These are phyloP conservation scores for Penicillium coprophilum DNA, from an alignment of 495 filamentous ascomycete species.

Conservation along the genomic window DNA sequence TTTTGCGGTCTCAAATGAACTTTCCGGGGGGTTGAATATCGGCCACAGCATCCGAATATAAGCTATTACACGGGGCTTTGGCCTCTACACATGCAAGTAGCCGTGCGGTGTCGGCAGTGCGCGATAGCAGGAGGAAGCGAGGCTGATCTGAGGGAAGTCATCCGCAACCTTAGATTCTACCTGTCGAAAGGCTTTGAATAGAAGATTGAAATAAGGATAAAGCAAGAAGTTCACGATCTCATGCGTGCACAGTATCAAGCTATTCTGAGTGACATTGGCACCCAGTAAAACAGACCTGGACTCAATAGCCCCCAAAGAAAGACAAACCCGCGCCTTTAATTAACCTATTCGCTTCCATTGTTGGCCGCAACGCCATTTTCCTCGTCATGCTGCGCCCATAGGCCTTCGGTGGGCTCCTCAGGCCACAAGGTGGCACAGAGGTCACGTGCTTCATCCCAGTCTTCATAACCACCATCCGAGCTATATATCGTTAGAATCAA, in stretches of 20 bases:
- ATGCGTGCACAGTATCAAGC: neutral
- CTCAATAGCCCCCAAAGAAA: neutral
- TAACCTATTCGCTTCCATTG: neutral
- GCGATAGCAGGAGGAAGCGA: too few species aligned
- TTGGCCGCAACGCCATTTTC: neutral
- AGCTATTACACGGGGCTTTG: too few species aligned
- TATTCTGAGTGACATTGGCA: neutral
- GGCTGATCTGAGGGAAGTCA: too few species aligned
- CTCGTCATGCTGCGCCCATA: neutral
- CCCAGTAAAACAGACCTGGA: neutral
- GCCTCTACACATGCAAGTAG: too few species aligned
- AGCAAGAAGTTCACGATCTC: neutral
- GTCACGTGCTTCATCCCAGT: neutral
- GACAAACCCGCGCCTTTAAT: neutral
- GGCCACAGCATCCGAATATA: too few species aligned
- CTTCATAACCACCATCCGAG: conserved; percentile 9
- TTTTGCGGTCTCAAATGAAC: too few species aligned
- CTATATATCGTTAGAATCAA: neutral
- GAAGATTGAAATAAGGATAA: neutral
- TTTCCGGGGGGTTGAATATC: too few species aligned
- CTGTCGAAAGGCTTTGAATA: neutral
- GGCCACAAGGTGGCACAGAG: conserved; percentile 9
- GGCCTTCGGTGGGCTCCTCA: neutral
- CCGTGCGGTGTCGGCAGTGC: too few species aligned
- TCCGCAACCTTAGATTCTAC: too few species aligned